Base-by-base conservation (phyloP, 352 stramenopile genomes). In the Phytophthora kernoviae region DNA sequence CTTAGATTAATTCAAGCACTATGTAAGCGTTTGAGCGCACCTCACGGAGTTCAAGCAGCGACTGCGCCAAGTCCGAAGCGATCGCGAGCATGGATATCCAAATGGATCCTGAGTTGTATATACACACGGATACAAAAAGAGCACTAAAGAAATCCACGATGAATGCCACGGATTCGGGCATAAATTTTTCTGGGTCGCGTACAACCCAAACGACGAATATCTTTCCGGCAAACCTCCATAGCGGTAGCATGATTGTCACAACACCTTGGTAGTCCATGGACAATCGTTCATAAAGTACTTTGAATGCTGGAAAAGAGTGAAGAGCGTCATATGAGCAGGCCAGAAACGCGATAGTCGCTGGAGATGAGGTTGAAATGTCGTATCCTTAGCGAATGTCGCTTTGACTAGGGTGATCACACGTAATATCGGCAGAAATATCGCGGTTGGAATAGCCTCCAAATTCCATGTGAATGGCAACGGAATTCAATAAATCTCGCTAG, bases 121-220 rank as follows among this genome's bases (percentile, higher is more conserved):
- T 54, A 36, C 55, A 63, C 18, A 63, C 55, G 21, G 40, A 57
- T 12, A 56, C 22, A 20, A 57, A 63, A 1, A 63, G 39, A 32
- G 40, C 21, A 34, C 51, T 47, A 21, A 63, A 63, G 33, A 63
- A 43, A 43, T 63, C 39, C 8, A 63, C 40, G 12, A 46, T 44
- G 22, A 63, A 18, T 33, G 42, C 47, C n/a, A 63, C 42, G 2
- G 30, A 45, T 30, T 42, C 47, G 15, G 49, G 52, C 42, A 51
- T 27, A 6, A 60, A 44, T 17, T 60, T 41, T 44, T 60, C 30
- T 4, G 52, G 34, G 5, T 52, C 36, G 5, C 17, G 32, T 21
- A 44, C 32, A 15, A 17, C 18, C 24, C 24, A 6, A 30, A 54
- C 17, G 33, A 54, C 43, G 33, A 45, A 54, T 5, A 21, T 18